These are phyloP conservation scores for Apiosordaria backusii DNA, from an alignment of 495 filamentous ascomycete species.

Conservation along the genomic window DNA sequence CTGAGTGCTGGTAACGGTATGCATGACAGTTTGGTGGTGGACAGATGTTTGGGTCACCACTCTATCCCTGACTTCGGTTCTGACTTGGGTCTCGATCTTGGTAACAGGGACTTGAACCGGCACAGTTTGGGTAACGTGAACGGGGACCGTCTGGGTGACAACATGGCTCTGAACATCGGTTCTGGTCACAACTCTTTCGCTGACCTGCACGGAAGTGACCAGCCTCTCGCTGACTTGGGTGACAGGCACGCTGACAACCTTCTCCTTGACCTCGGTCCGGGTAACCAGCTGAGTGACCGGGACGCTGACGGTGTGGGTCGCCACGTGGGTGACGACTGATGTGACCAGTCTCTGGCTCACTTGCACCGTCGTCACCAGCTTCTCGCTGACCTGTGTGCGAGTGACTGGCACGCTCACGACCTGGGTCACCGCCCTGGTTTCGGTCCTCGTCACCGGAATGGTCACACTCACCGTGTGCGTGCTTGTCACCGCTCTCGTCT, in stretches of 20 bases:
- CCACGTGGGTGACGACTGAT: not conserved
- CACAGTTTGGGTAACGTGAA: constrained; percentile 8
- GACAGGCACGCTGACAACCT: not conserved
- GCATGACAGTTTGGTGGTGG: constrained; percentile 4
- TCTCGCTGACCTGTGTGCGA: constrained; percentile 1
- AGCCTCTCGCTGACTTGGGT: constrained; percentile 12
- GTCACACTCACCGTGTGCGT: constrained; percentile 1
- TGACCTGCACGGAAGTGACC: not conserved
- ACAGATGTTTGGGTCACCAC: not conserved
- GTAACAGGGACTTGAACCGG: constrained; percentile 6
- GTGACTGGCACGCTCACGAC: not conserved
- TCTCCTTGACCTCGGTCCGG: constrained; percentile 5
- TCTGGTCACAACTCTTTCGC: constrained; percentile 4
- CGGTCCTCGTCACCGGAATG: not conserved
- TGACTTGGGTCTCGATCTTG: constrained; percentile 4
- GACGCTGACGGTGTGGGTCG: constrained; percentile 3
- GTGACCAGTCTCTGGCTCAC: not conserved
- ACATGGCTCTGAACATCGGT: not conserved
- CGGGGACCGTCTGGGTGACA: constrained; percentile 2
- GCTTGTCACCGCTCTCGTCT: not conserved
- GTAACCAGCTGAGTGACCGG: not conserved
- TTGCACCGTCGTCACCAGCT: not conserved
- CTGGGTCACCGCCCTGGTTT: not conserved
- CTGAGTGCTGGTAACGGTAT: not conserved
- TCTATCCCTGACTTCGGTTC: not conserved